Evolutionary conservation across 495 filamentous ascomycete genomes (phyloP), one percentile per base, ranked within the genome.

Genomic region (Daldinia caldariorum): DNA sequence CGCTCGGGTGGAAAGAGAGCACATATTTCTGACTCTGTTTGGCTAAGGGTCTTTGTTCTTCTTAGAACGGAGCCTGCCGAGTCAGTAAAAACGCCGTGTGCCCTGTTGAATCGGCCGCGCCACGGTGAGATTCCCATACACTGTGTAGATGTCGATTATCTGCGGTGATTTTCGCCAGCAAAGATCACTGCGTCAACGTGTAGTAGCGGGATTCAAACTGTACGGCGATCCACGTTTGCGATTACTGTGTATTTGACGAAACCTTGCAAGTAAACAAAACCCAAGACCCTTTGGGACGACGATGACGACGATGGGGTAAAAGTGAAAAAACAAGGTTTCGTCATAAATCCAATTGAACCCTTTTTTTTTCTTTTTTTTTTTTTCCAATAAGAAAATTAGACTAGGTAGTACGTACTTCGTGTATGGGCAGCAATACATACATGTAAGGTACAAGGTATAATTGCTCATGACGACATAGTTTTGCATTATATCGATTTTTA

Each of bases 391-490:
- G 43, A 18, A 22, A 22, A 47, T 47, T n/a, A 18, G 20, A 18
- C 43, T 47, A 47, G 16, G n/a, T 8, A 47, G 8, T 26, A 26
- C 26, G 3, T 26, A 26, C 26, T n/a, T n/a, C n/a, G n/a, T n/a
- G n/a, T n/a, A 47, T 47, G 9, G 41, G 41, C 41, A 45, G 16
- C 18, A 47, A 20, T 22, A 22, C 41, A 45, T 43, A 4, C 13
- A n/a, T 39, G 26, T 3, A 26, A 38, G 6, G 37, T 38, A 43
- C 16, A 43, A 43, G 5, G 14, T 14, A 43, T 35, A 35, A 35
- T 6, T 5, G 8, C 18, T 50, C 45, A 70, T 70, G 67, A 70
- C 67, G 67, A 70, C 67, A 70, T 70, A 38, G 26, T 61, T 61
- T 59, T 60, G 29, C 20, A 31, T 18, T 57, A 53, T 45, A 45